Conservation (phyloP, 2,329 filamentous ascomycete genomes). For the Ophiostoma piceae region DNA sequence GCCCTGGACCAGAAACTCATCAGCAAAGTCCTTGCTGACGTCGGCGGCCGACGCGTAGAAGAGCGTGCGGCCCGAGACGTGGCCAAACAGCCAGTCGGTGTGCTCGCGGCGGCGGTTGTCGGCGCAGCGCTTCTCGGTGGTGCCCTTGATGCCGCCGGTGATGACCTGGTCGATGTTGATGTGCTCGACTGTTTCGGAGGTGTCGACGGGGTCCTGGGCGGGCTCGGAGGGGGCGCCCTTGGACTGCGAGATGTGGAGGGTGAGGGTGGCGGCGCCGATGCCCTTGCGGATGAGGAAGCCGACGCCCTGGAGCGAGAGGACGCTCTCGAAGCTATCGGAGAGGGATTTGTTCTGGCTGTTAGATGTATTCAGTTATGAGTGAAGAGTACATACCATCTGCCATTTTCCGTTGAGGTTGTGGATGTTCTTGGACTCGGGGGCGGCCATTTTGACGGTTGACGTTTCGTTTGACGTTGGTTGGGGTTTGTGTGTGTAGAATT, state of each 20-base stretch:
- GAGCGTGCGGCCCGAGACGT: slow-evolving; percentile 55
- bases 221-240: slow-evolving; percentile 39
- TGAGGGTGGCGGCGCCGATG: slow-evolving; percentile 63
- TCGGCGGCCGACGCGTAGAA: slow-evolving; percentile 40
- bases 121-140: slow-evolving; percentile 49
- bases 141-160: slow-evolving; percentile 66
- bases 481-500: not conserved
- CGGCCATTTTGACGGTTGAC: slow-evolving; percentile 55
- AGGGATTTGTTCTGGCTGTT: slow-evolving; percentile 63
- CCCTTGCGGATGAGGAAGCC: slow-evolving; percentile 68
- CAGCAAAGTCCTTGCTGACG: slow-evolving; percentile 52
- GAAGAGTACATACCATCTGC: slow-evolving; percentile 51
- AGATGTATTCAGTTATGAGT: not conserved
- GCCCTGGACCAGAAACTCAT: slow-evolving; percentile 40
- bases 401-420: slow-evolving; percentile 65
- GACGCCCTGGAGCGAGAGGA: slow-evolving; percentile 67
- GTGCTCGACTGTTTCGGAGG: slow-evolving; percentile 41
- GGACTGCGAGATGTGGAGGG: slow-evolving; percentile 57
- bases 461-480: not conserved
- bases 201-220: slow-evolving; percentile 33
- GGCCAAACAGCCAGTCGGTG: slow-evolving; percentile 74
- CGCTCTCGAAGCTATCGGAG: slow-evolving; percentile 62
- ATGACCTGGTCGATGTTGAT: slow-evolving; percentile 68
- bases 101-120: slow-evolving; percentile 56
- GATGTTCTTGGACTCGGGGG: slow-evolving; percentile 60